Evolutionary conservation across 768 basidiomycete species (phyloP), one percentile per base, ranked within the genome.

Genomic region (Mycena haematopus): DNA sequence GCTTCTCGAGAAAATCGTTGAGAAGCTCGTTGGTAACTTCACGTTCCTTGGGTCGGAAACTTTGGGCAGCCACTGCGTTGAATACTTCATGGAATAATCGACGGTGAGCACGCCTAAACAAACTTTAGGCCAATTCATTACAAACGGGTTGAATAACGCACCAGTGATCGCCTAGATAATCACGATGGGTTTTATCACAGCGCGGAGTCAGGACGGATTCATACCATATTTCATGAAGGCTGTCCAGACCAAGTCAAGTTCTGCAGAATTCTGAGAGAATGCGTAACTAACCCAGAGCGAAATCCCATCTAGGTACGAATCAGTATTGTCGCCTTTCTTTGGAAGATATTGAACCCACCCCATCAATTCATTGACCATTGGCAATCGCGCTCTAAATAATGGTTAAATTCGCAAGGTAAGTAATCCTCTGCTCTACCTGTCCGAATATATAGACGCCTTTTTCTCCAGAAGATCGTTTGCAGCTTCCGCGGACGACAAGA

Each of bases 401-500:
- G n/a, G 36, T 58, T 27, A 51, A 33, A 42, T 11, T 24, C 24
- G 29, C 22, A 49, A 25, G 35, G 14, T 47, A 27, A 24, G 1
- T 2, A 6, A 38, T 10, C 7, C 1, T 36, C 6, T 6, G 13
- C 10, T 71, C 25, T 45, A 72, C 73, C 81, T 70, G 65, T 76
- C 76, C 0, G 79, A 81, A 66, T 82, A 82, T 22, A 77, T 77
- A 8, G 75, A 56, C 0, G 79, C 78, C 40, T 77, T 69, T 62
- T 78, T 82, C 29, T 79, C 77, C 22, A 82, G 73, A 0, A 83
- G 71, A 1, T 83, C 81, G 8, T 66, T 71, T 0, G 76, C 79
- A 3, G 70, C 71, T 47, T 76, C 66, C 22, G 71, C 68, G 17
- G 73, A 74, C 55, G 79, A 78, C 33, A 83, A 33, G 6, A 82